phyloP scores from a whole-genome alignment of 2,329 filamentous ascomycete genomes.

The Coniochaeta pulveracea region DNA sequence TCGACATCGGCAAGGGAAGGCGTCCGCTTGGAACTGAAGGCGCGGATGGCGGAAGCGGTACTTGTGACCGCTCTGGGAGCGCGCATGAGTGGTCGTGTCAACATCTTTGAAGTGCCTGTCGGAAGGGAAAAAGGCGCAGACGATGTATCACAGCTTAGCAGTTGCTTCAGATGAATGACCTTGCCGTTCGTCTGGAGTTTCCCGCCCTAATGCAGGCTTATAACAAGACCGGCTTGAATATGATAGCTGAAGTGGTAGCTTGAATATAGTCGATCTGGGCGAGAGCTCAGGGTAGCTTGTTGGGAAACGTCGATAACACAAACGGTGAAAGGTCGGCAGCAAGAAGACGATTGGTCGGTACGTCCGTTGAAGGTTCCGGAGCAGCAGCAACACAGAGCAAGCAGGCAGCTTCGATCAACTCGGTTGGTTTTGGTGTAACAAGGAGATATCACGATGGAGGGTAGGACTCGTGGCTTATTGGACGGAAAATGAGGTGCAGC shows the following conservation, averaged over 20 bases:
- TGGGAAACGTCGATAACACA: not conserved
- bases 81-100: slow-evolving; percentile 39
- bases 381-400: no score
- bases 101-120: slow-evolving; percentile 22
- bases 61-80: slow-evolving; percentile 26
- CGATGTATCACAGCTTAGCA: no score
- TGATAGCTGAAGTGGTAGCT: no score
- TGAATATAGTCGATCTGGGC: no score
- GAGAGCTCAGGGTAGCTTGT: not conserved
- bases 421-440: no score
- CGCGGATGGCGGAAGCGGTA: slow-evolving; percentile 37
- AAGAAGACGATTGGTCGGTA: slow-evolving; percentile 2
- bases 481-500: slow-evolving; percentile 3
- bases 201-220: no score
- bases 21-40: slow-evolving; percentile 46
- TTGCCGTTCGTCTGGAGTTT: no score
- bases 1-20: slow-evolving; percentile 83
- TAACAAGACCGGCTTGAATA: no score
- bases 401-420: no score
- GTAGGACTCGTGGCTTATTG: slow-evolving; percentile 5
- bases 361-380: no score
- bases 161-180: no score
- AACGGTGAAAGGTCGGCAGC: slow-evolving; percentile 1
- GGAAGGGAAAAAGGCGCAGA: not conserved
- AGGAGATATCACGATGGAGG: slow-evolving; percentile 4